Conservation (phyloP, 2,329 filamentous ascomycete genomes). For the Fusarium mexicanum region DNA sequence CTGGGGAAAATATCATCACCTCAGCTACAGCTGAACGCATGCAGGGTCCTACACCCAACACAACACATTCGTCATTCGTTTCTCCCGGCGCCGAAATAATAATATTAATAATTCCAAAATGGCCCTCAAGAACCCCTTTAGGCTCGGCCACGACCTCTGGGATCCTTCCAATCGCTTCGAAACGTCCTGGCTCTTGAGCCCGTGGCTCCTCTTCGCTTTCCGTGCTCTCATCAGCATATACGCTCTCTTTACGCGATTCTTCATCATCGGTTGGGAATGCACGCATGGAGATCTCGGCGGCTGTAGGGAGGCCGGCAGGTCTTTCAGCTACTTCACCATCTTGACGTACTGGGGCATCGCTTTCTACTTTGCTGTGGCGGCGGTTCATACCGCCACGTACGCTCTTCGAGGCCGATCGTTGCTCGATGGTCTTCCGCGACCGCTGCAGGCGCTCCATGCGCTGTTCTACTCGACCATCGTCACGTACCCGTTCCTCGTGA, state of each 20-base stretch:
- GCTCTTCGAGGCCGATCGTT: constrained; percentile 62
- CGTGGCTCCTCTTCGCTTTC: constrained; percentile 66
- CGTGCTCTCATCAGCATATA: constrained; percentile 71
- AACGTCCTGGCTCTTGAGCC: constrained; percentile 83
- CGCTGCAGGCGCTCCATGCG: constrained; percentile 71
- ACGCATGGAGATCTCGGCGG: constrained; percentile 56
- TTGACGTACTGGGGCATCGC: constrained; percentile 84
- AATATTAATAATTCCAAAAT: constrained; percentile 20
- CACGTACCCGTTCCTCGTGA: constrained; percentile 74
- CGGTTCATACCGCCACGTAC: constrained; percentile 76
- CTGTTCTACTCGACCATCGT: constrained; percentile 71
- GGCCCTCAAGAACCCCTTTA: constrained; percentile 46
- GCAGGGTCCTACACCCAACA: neutral
- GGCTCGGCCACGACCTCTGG: constrained; percentile 56
- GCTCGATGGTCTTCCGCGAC: constrained; percentile 67
- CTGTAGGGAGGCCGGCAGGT: constrained; percentile 58
- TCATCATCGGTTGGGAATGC: constrained; percentile 73
- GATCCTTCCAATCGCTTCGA: constrained; percentile 73
- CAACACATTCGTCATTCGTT: neutral
- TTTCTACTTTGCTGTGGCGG: constrained; percentile 78
- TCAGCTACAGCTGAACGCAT: neutral
- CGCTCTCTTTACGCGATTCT: constrained; percentile 74
- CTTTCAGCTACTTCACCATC: constrained; percentile 85
- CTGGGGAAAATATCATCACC: neutral
- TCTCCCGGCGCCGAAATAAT: neutral